phyloP scores from a whole-genome alignment of 2,329 filamentous ascomycete species.

The Monosporascus sp. region DNA sequence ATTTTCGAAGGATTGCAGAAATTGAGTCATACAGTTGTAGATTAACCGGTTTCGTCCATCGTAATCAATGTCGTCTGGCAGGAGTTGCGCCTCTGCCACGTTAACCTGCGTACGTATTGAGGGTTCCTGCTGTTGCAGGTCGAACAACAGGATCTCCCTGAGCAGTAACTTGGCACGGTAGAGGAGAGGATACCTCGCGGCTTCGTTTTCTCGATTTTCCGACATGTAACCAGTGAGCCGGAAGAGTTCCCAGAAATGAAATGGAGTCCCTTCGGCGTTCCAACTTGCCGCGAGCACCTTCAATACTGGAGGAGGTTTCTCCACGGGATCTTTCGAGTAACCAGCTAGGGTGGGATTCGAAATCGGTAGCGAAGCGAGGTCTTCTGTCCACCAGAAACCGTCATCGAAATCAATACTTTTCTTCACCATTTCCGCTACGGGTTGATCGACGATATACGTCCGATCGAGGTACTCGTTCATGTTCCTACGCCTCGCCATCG shows the following conservation, averaged over 20 bases:
- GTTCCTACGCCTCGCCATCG: conserved; percentile 41
- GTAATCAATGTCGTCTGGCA: conserved; percentile 40
- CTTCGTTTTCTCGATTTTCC: conserved; percentile 42
- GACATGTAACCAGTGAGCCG: conserved; percentile 47
- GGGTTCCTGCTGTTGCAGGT: conserved; percentile 45
- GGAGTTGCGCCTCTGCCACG: conserved; percentile 26
- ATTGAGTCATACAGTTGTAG: conserved; percentile 46
- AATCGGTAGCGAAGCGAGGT: conserved; percentile 37
- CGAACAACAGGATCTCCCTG: conserved; percentile 50
- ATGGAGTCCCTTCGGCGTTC: conserved; percentile 44
- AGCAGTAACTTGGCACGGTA: conserved; percentile 52
- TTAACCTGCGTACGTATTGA: conserved; percentile 35
- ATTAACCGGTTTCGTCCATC: conserved; percentile 44
- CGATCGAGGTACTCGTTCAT: conserved; percentile 50
- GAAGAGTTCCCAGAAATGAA: conserved; percentile 49
- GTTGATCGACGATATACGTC: conserved; percentile 37
- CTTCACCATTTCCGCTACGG: conserved; percentile 37
- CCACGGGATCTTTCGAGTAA: conserved; percentile 34
- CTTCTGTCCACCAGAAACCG: conserved; percentile 54
- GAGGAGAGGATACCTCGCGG: conserved; percentile 43
- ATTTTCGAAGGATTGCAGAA: conserved; percentile 48
- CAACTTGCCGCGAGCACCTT: conserved; percentile 47
- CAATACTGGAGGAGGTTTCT: conserved; percentile 44
- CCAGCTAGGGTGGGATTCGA: conserved; percentile 33
- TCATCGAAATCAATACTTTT: conserved; percentile 49